phyloP scores from a whole-genome alignment of 73 alveolate genomes.

The Uronychia binucleata region DNA sequence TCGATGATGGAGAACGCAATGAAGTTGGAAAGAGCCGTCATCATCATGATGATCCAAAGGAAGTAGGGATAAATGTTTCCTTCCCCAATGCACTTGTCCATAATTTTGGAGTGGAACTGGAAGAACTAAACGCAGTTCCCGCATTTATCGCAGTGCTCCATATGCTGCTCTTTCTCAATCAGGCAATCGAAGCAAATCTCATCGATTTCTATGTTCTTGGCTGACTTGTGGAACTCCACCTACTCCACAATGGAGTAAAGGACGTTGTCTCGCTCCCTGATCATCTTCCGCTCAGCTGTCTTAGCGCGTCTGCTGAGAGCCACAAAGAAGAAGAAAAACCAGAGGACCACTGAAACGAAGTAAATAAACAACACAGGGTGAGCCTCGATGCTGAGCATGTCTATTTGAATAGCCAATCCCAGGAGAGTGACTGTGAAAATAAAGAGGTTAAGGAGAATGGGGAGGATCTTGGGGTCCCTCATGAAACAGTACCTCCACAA shows the following conservation, averaged over 20 bases:
- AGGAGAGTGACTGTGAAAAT: neutral
- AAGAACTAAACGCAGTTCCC: constrained; percentile 9
- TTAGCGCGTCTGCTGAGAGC: neutral
- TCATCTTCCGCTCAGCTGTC: neutral
- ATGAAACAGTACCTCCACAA: neutral
- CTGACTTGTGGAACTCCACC: neutral
- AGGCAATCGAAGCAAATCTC: constrained; percentile 27
- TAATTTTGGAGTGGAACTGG: constrained; percentile 10
- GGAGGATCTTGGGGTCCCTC: neutral
- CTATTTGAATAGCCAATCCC: neutral
- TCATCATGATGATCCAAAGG: constrained; percentile 1
- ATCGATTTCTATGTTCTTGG: neutral
- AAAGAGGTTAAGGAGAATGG: neutral
- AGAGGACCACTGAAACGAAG: neutral
- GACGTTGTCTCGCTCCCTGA: constrained; percentile 1
- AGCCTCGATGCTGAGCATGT: neutral
- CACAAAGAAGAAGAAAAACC: neutral
- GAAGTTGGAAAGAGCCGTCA: neutral
- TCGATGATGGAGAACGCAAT: neutral
- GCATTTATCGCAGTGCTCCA: constrained; percentile 24
- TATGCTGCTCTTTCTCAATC: constrained; percentile 9
- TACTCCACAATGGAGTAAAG: neutral
- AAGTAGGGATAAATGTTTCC: constrained; percentile 11
- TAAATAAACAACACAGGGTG: no score
- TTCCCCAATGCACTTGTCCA: constrained; percentile 28